Evolutionary conservation across 306 rosid genomes (phyloP).

Genomic region (Bauhinia variegata): DNA sequence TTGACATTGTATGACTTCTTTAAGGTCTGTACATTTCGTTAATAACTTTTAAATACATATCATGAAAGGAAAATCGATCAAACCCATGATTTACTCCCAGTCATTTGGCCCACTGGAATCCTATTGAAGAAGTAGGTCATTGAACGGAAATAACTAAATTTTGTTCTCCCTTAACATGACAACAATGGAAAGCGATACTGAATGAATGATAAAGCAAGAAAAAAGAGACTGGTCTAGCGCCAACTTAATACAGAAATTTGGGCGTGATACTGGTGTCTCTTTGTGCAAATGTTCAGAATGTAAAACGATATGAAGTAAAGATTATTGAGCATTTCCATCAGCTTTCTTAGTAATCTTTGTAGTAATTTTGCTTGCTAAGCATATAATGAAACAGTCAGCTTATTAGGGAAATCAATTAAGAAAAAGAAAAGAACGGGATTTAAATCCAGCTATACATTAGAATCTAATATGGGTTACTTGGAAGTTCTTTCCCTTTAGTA

Average conservation of each 20-base stretch:
- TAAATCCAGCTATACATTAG: not conserved
- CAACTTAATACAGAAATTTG: conserved; percentile 9
- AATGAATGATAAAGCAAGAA: not conserved
- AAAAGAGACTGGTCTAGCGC: conserved; percentile 1
- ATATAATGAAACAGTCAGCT: conserved; percentile 23
- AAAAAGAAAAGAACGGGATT: not conserved
- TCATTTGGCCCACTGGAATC: not conserved
- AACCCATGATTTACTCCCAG: not conserved
- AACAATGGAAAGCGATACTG: conserved; percentile 3
- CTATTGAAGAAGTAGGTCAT: not conserved
- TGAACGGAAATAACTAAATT: conserved; percentile 13
- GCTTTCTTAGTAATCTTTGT: not conserved
- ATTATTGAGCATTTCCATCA: not conserved
- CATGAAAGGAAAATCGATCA: not conserved
- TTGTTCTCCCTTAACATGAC: conserved; percentile 12
- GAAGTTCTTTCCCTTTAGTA: not conserved
- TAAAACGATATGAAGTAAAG: not conserved
- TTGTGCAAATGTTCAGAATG: no score
- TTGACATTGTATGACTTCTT: conserved; percentile 70
- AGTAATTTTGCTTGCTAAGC: conserved; percentile 2
- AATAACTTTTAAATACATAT: conserved; percentile 16
- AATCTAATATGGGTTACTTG: conserved; percentile 2
- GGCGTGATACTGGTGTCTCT: conserved; percentile 11
- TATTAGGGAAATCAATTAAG: not conserved
- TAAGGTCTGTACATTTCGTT: conserved; percentile 57